phyloP scores from a whole-genome alignment of 768 basidiomycete species.

The Suillus variegatus region DNA sequence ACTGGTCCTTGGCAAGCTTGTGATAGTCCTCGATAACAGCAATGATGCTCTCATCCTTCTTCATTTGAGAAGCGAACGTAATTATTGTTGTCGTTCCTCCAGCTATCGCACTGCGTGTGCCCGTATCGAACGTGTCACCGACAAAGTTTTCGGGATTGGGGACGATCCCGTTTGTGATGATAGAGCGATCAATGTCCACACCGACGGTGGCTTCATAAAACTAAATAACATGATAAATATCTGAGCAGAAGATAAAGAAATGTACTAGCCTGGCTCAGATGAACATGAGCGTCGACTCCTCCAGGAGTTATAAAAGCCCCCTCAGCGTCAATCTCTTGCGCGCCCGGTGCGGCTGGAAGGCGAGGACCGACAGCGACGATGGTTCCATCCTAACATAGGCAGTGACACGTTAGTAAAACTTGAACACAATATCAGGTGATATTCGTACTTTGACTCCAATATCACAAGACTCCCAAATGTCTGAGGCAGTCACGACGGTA shows the following conservation, averaged over 20 bases:
- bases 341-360: constrained; percentile 16
- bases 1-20: constrained; percentile 28
- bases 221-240: neutral
- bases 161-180: constrained; percentile 8
- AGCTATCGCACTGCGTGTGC: constrained; percentile 29
- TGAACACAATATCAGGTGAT: neutral
- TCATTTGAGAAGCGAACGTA: constrained; percentile 36
- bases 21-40: constrained; percentile 35
- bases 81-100: constrained; percentile 40
- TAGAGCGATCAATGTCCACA: constrained; percentile 5
- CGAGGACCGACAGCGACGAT: constrained; percentile 26
- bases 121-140: constrained; percentile 35
- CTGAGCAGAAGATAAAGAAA: neutral
- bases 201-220: constrained; percentile 11
- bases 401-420: neutral
- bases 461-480: constrained; percentile 22
- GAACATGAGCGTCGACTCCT: constrained; percentile 38
- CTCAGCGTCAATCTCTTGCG: constrained; percentile 35
- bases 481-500: constrained; percentile 19
- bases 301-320: constrained; percentile 38
- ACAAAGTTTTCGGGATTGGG: constrained; percentile 14
- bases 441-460: constrained; percentile 30
- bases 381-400: constrained; percentile 25
- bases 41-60: constrained; percentile 20
- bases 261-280: constrained; percentile 29